Percentiles rank a stretch among this genome's conserved stretches.
phyloP scores from a whole-genome alignment of 73 alveolate species.

The Urostyla sp. region DNA sequence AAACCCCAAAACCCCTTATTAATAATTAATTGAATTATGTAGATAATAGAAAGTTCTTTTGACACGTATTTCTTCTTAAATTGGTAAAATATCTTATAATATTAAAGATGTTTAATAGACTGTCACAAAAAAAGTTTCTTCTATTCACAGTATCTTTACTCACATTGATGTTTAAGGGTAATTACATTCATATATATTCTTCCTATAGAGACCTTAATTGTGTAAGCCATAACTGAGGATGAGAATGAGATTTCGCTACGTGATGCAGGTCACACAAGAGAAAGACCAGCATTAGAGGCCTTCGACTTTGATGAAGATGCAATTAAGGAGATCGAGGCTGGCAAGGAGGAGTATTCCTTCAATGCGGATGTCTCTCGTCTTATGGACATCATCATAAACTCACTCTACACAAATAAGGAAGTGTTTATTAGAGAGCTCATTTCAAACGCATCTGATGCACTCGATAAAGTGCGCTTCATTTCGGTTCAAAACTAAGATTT shows the following conservation, averaged over 20 bases:
- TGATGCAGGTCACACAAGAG: slow-evolving; percentile 28
- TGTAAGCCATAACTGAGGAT: slow-evolving; percentile 41
- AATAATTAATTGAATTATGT: no score
- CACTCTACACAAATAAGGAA: slow-evolving; percentile 98
- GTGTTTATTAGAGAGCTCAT: slow-evolving; percentile 98
- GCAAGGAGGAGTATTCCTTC: slow-evolving; percentile 90
- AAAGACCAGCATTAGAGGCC: slow-evolving; percentile 30
- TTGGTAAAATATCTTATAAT: no score
- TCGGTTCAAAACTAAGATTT: slow-evolving; percentile 92
- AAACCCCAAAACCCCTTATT: no score
- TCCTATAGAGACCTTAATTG: slow-evolving; percentile 3
- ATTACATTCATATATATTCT: no score
- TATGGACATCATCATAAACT: slow-evolving; percentile 99
- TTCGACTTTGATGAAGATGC: slow-evolving; percentile 39
- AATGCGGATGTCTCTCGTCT: slow-evolving; percentile 98
- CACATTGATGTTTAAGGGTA: no score
- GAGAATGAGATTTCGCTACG: slow-evolving; percentile 39
- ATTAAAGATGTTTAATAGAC: no score
- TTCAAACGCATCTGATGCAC: slow-evolving; percentile 99
- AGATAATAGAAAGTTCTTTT: no score
- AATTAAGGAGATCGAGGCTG: slow-evolving; percentile 22
- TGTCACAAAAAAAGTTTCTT: no score
- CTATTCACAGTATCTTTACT: no score
- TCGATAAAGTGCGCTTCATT: slow-evolving; percentile 97
- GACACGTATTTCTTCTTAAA: no score